Evolutionary conservation across 2,329 filamentous ascomycete genomes (phyloP).

Genomic region (Penicillium sp.): DNA sequence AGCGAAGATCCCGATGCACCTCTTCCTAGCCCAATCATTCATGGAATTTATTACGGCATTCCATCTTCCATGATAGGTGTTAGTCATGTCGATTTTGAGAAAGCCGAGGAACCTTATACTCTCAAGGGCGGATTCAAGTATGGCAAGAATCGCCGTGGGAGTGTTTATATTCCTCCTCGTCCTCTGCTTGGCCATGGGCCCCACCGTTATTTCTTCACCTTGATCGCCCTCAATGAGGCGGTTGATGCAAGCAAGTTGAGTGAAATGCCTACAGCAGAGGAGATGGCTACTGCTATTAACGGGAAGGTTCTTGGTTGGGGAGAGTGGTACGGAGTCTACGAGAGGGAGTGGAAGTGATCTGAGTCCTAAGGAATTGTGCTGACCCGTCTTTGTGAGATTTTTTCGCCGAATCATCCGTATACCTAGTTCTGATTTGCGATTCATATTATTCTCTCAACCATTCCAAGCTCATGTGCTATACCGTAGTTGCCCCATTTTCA

Average conservation of each 20-base stretch:
- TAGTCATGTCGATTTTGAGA: constrained; percentile 39
- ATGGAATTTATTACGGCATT: constrained; percentile 48
- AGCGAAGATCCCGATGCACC: constrained; percentile 51
- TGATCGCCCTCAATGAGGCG: constrained; percentile 49
- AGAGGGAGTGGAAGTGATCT: constrained; percentile 38
- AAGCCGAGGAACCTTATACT: constrained; percentile 21
- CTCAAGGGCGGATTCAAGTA: constrained; percentile 48
- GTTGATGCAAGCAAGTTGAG: constrained; percentile 41
- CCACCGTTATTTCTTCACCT: constrained; percentile 54
- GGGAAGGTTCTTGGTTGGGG: constrained; percentile 54
- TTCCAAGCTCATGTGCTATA: not conserved
- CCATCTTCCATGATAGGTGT: constrained; percentile 35
- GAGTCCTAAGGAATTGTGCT: not conserved
- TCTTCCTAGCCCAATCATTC: constrained; percentile 45
- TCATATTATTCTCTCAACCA: not conserved
- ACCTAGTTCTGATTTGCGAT: not conserved
- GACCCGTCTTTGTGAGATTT: not conserved
- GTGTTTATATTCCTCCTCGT: constrained; percentile 47
- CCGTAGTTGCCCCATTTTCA: not conserved
- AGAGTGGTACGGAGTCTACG: constrained; percentile 47
- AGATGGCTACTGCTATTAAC: constrained; percentile 44
- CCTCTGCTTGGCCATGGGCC: constrained; percentile 52
- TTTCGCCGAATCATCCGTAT: not conserved
- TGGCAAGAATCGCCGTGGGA: constrained; percentile 42
- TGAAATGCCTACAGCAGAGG: constrained; percentile 42